Conservation (phyloP, 495 filamentous ascomycete genomes). For the Chaetomium cochliodes region DNA sequence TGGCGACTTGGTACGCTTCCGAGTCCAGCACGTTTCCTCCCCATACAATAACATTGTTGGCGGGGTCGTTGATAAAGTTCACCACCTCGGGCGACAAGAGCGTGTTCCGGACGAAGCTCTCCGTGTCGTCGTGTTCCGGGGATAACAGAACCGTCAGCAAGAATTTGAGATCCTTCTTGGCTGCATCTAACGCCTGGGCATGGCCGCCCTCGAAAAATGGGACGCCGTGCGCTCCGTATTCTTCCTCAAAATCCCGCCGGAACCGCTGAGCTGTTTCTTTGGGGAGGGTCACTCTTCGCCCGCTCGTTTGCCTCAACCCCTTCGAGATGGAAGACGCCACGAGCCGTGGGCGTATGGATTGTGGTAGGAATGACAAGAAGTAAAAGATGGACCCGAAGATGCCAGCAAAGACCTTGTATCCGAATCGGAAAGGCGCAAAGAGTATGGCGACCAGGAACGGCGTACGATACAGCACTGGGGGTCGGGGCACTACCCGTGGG, state of each 20-base stretch:
- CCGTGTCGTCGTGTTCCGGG: constrained; percentile 90
- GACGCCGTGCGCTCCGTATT: constrained; percentile 69
- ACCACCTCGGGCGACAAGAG: constrained; percentile 72
- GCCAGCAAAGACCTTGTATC: constrained; percentile 65
- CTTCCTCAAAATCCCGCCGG: constrained; percentile 88
- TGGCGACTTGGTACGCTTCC: constrained; percentile 88
- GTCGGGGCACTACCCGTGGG: constrained; percentile 76
- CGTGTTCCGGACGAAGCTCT: constrained; percentile 77
- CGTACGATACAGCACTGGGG: constrained; percentile 61
- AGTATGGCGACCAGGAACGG: constrained; percentile 73
- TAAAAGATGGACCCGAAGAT: constrained; percentile 74
- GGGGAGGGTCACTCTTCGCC: constrained; percentile 71
- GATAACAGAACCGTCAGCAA: constrained; percentile 80
- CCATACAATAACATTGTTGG: constrained; percentile 82
- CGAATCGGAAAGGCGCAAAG: constrained; percentile 76
- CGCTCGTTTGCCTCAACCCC: constrained; percentile 61
- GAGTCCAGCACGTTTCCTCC: constrained; percentile 86
- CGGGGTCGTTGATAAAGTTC: constrained; percentile 65
- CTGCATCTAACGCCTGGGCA: constrained; percentile 80
- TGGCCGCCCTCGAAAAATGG: constrained; percentile 83
- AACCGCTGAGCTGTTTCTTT: constrained; percentile 86
- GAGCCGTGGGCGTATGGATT: constrained; percentile 58
- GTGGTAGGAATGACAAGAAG: constrained; percentile 58
- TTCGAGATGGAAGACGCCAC: constrained; percentile 55
- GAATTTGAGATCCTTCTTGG: constrained; percentile 89